These are phyloP conservation scores for Moniliophthora roreri DNA, from an alignment of 1,284 basidiomycete species.

Conservation along the genomic window DNA sequence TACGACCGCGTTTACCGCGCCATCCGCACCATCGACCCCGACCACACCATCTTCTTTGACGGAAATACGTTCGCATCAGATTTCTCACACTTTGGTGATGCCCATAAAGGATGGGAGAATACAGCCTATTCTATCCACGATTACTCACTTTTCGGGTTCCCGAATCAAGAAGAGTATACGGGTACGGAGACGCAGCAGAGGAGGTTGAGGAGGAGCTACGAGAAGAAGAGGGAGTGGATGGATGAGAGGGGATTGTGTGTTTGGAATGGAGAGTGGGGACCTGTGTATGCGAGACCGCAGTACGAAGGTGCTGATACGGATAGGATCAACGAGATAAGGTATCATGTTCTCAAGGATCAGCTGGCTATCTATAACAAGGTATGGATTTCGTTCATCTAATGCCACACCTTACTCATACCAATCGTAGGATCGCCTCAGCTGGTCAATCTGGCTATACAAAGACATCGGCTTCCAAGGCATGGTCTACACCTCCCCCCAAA, in stretches of 20 bases:
- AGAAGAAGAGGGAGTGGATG: slow-evolving; percentile 72
- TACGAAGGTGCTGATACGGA: slow-evolving; percentile 63
- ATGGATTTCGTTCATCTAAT: slow-evolving; percentile 4
- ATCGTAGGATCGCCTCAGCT: slow-evolving; percentile 61
- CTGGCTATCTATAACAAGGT: slow-evolving; percentile 71
- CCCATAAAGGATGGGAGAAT: slow-evolving; percentile 52
- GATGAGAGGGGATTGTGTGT: slow-evolving; percentile 62
- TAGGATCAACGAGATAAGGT: slow-evolving; percentile 65
- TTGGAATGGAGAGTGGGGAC: slow-evolving; percentile 68
- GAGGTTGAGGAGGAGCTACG: slow-evolving; percentile 53
- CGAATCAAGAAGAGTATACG: slow-evolving; percentile 50
- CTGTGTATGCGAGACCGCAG: slow-evolving; percentile 39
- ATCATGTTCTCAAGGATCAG: slow-evolving; percentile 70
- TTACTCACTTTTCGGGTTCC: slow-evolving; percentile 67
- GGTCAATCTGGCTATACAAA: slow-evolving; percentile 88
- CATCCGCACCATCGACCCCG: slow-evolving; percentile 57
- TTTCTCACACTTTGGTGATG: slow-evolving; percentile 60
- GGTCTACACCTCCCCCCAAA: slow-evolving; percentile 67
- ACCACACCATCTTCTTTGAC: slow-evolving; percentile 61
- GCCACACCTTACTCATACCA: background rate
- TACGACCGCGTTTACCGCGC: slow-evolving; percentile 60
- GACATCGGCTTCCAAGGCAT: slow-evolving; percentile 86
- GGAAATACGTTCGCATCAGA: slow-evolving; percentile 72
- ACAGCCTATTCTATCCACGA: slow-evolving; percentile 79
- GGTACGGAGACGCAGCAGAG: slow-evolving; percentile 53